phyloP scores from a whole-genome alignment of 31 red algal genomes.

The Pterothamnion heteromorphum region DNA sequence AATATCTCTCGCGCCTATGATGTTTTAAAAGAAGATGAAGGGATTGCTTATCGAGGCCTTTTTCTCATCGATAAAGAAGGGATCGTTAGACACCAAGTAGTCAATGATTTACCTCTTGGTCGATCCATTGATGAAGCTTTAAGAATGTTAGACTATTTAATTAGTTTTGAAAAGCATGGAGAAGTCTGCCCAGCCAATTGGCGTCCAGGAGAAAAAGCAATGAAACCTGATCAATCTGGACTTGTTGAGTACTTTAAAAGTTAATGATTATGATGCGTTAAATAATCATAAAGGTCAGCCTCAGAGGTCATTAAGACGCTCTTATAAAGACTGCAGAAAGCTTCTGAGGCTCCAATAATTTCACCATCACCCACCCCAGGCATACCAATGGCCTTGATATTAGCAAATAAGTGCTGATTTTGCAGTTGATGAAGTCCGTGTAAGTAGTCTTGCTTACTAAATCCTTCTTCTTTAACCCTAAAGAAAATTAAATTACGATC shows the following conservation, averaged over 20 bases:
- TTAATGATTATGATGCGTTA: too few relatives aligned
- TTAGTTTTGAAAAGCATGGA: background rate
- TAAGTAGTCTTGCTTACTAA: too few relatives aligned
- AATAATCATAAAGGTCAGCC: too few relatives aligned
- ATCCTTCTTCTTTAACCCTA: too few relatives aligned
- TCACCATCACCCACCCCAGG: too few relatives aligned
- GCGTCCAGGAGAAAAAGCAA: background rate
- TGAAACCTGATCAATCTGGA: background rate
- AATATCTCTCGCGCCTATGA: background rate
- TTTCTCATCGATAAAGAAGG: background rate
- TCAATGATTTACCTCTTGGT: background rate
- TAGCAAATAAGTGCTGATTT: too few relatives aligned
- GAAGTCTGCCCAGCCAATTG: background rate
- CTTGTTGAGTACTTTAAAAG: background rate
- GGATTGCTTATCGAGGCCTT: background rate
- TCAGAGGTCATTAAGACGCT: too few relatives aligned
- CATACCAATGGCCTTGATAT: too few relatives aligned
- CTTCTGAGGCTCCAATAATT: too few relatives aligned
- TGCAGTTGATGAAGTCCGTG: too few relatives aligned
- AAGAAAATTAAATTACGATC: too few relatives aligned
- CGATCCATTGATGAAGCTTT: background rate
- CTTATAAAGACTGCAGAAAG: too few relatives aligned
- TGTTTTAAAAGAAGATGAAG: background rate
- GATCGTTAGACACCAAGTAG: background rate
- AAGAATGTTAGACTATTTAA: background rate